Conservation (phyloP, 2,329 filamentous ascomycete species). For the Eurotiales sp. region DNA sequence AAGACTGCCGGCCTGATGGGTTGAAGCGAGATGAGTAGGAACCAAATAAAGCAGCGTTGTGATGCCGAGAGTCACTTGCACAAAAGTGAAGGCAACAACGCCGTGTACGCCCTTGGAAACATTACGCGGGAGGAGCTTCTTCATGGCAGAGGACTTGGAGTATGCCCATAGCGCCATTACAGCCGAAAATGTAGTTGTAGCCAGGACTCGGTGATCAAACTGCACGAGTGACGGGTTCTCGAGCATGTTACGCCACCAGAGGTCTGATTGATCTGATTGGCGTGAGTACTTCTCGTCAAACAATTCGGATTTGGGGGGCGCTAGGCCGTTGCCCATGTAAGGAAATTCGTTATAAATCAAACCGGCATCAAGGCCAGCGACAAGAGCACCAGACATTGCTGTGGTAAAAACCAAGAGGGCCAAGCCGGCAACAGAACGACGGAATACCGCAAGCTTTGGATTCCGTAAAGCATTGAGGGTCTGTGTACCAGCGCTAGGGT, state of each 20-base stretch:
- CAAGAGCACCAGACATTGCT: slow-evolving; percentile 87
- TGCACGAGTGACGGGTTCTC: slow-evolving; percentile 96
- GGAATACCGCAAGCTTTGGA: slow-evolving; percentile 69
- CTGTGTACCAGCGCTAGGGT: slow-evolving; percentile 61
- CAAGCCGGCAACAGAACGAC: slow-evolving; percentile 66
- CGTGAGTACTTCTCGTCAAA: slow-evolving; percentile 83
- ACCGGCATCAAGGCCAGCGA: slow-evolving; percentile 91
- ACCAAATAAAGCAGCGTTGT: slow-evolving; percentile 91
- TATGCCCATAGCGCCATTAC: slow-evolving; percentile 80
- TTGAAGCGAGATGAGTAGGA: slow-evolving; percentile 78
- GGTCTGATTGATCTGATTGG: slow-evolving; percentile 70
- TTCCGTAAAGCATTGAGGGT: slow-evolving; percentile 60
- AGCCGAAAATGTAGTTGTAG: slow-evolving; percentile 79
- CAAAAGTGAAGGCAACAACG: slow-evolving; percentile 72
- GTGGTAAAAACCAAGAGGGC: slow-evolving; percentile 78
- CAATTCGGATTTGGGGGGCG: slow-evolving; percentile 78
- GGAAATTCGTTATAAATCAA: slow-evolving; percentile 99
- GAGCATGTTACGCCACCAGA: slow-evolving; percentile 96
- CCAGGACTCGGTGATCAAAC: slow-evolving; percentile 89
- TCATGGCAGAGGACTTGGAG: slow-evolving; percentile 63
- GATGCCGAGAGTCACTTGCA: slow-evolving; percentile 86
- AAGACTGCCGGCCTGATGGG: slow-evolving; percentile 87
- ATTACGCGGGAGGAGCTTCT: slow-evolving; percentile 51
- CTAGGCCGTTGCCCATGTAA: slow-evolving; percentile 80
- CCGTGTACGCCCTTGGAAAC: slow-evolving; percentile 70